Evolutionary conservation across 2,329 filamentous ascomycete species (phyloP).

Genomic region (Ophiocordyceps camponoti-floridani): DNA sequence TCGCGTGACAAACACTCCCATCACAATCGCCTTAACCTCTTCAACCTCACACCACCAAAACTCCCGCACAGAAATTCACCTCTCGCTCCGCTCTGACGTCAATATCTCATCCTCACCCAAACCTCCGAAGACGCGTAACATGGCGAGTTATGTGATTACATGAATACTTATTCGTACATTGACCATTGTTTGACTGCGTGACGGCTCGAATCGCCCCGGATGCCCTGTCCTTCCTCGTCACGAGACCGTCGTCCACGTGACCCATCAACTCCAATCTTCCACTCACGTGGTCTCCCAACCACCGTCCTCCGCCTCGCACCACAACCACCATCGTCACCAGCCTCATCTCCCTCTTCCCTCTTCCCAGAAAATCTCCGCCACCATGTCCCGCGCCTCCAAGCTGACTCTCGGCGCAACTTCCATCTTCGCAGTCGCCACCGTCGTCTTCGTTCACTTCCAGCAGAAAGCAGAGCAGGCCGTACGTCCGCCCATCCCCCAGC

Average conservation of each 20-base stretch:
- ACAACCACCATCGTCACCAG: neutral
- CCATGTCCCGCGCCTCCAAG: conserved; percentile 84
- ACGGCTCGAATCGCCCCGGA: too few relatives aligned
- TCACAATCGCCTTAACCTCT: too few relatives aligned
- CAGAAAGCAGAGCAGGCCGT: conserved; percentile 74
- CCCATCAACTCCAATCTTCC: neutral
- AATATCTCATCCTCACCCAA: too few relatives aligned
- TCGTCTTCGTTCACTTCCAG: conserved; percentile 76
- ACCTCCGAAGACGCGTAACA: too few relatives aligned
- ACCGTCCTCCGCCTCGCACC: neutral
- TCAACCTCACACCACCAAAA: neutral
- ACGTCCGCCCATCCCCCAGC: conserved; percentile 13
- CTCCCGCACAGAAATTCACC: neutral
- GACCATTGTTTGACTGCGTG: too few relatives aligned
- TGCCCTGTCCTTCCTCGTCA: too few relatives aligned
- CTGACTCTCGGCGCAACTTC: conserved; percentile 66
- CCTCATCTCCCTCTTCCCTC: neutral
- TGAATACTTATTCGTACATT: too few relatives aligned
- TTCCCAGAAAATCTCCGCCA: neutral
- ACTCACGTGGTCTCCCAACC: neutral
- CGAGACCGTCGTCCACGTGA: neutral
- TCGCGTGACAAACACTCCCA: neutral
- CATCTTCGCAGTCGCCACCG: conserved; percentile 55
- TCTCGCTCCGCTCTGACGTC: too few relatives aligned
- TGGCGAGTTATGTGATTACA: too few relatives aligned